Evolutionary conservation across 306 rosid genomes (phyloP).

Genomic region (Sesbania bispinosa): DNA sequence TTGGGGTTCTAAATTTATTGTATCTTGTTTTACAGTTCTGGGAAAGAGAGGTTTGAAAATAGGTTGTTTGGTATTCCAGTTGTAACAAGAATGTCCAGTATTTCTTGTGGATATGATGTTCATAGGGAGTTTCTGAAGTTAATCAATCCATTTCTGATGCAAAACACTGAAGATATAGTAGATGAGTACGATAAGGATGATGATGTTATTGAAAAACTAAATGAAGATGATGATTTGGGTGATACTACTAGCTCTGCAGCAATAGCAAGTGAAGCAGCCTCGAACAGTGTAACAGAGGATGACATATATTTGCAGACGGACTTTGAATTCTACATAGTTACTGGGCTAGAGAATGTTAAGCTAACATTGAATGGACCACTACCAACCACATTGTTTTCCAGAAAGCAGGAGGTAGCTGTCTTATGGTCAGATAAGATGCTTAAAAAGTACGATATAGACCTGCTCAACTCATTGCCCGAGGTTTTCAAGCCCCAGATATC

Average conservation of each 20-base stretch:
- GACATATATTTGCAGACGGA: slow-evolving; percentile 36
- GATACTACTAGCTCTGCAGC: slow-evolving; percentile 35
- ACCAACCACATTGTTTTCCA: slow-evolving; percentile 5
- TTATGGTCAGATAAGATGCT: slow-evolving; percentile 63
- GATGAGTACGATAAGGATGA: slow-evolving; percentile 34
- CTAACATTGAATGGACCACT: slow-evolving; percentile 42
- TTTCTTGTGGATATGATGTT: slow-evolving; percentile 50
- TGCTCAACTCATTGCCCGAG: slow-evolving; percentile 52
- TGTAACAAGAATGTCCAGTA: slow-evolving; percentile 53
- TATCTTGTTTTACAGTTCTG: slow-evolving; percentile 35
- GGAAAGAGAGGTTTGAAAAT: slow-evolving; percentile 23
- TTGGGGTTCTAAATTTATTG: slow-evolving; percentile 17
- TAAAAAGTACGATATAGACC: slow-evolving; percentile 42
- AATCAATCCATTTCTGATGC: slow-evolving; percentile 51
- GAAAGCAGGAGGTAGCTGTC: slow-evolving; percentile 45
- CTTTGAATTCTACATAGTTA: slow-evolving; percentile 46
- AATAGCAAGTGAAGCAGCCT: slow-evolving; percentile 43
- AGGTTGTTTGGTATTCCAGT: slow-evolving; percentile 58
- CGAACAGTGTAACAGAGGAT: slow-evolving; percentile 39
- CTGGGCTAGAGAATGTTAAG: slow-evolving; percentile 19
- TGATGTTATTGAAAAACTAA: slow-evolving; percentile 30
- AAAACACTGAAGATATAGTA: slow-evolving; percentile 28
- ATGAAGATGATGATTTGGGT: slow-evolving; percentile 48
- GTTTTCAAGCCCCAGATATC: slow-evolving; percentile 42
- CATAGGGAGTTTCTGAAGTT: slow-evolving; percentile 50